Evolutionary conservation across 78 protist genomes (phyloP), one percentile per base, ranked within the genome.

Genomic region (Dictyostelium firmibasis): DNA sequence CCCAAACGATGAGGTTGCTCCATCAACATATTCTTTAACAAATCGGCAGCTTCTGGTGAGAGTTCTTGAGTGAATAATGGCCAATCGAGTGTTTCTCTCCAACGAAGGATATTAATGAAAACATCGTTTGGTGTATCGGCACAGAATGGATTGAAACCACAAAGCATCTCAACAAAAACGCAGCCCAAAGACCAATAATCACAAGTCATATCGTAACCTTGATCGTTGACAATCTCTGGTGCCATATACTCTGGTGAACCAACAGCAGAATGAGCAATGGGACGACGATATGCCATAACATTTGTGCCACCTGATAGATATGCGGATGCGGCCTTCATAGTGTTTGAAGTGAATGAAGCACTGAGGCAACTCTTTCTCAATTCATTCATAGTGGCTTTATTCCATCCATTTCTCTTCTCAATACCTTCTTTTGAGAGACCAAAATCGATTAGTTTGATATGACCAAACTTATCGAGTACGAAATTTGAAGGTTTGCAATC

Each of bases 401-500:
- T 75, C 43, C 44, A 47, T 16, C 92, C 85, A 36, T 79, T 85
- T 64, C 93, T 84, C 23, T 74, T 77, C 44, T 86, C 93, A 20
- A 74, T 47, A 23, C 96, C 93, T 16, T 94, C 75, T 44, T 97
- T 98, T 16, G 94, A 91, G 14, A 98, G 96, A 29, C 99, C 99
- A 36, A 98, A 98, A 69, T 97, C 98, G 20, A 97, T 84, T 8
- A 98, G 93, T 84, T 83, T 97, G 41, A 98, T 62, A 57, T 97
- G 98, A 29, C 98, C 98, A 18, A 7, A 6, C 10, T 81, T 84
- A 8, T 81, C 96, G 27, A 97, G 69, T 31, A 97, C 87, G 25
- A 95, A 96, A 76, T 97, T 96, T 7, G 91, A 95, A 0, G 99
- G 99, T 78, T 99, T 99, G 69, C 98, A 64, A 89, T 99, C 99